Evolutionary conservation across 2,329 filamentous ascomycete species (phyloP), one percentile per base, ranked within the genome.

Genomic region (Rosellinia necatrix): DNA sequence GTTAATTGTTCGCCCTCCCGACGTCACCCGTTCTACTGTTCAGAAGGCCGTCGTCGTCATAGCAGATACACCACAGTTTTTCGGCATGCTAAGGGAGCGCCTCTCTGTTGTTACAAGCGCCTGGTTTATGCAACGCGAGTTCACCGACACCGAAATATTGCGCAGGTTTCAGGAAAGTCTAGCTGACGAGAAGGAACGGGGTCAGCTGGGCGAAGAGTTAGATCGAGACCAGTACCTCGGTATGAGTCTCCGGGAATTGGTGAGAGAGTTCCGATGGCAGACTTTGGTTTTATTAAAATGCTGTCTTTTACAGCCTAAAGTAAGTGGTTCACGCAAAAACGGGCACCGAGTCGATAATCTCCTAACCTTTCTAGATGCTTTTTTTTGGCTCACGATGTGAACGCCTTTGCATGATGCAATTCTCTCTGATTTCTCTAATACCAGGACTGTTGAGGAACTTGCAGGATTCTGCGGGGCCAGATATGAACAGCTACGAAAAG

Each of bases 321-420:
- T 96, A 63, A 56, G 69, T 61, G 19, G 6, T 32, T 38, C 21
- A 8, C 24, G 2, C 15, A n/a, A 12, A 7, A 10, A 24, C 12
- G n/a, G 7, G 21, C 21, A 8, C 25, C n/a, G n/a, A n/a, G n/a
- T 13, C 13, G 12, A 25, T 1, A 25, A 47, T 19, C 6, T 40
- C 22, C 53, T 60, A 29, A 59, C 15, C 10, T 51, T 12, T 24
- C 0, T 65, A 96, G 92, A 97, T 97, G 89, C 86, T 99, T 50
- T 97, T 99, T 77, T 99, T 97, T 68, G 92, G 94, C 60, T 92
- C 93, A n/a, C 87, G 92, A 66, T 97, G 94, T 74, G 94, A 99
- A 74, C 84, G 90, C 62, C 78, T 99, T 64, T 99, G 94, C 82
- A 96, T 97, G 90, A 92, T 96, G 75, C 94, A 99, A 73, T 99